Percentiles rank a stretch among this genome's conserved stretches.
phyloP scores from a whole-genome alignment of 2,329 filamentous ascomycete genomes.

The Tolypocladium endophyticum region DNA sequence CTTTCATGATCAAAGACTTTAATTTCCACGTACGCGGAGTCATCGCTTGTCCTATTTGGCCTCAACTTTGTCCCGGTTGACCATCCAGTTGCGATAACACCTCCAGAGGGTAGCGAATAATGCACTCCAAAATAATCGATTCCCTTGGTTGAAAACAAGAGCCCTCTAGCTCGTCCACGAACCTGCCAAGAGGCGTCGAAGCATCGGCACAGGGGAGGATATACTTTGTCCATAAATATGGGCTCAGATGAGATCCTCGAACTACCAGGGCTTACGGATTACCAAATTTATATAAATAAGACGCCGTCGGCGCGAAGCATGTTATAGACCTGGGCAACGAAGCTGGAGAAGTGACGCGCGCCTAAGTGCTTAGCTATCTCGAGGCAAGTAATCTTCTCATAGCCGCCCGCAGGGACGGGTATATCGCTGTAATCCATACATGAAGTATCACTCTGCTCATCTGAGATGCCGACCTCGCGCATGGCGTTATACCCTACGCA shows the following conservation, averaged over 20 bases:
- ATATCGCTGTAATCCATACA: constrained; percentile 98
- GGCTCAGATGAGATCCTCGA: constrained; percentile 95
- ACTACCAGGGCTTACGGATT: constrained; percentile 93
- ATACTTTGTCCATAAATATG: constrained; percentile 99
- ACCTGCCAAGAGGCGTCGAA: constrained; percentile 82
- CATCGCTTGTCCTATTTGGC: constrained; percentile 92
- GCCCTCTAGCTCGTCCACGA: constrained; percentile 73
- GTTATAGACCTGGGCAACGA: constrained; percentile 79
- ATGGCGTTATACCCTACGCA: constrained; percentile 86
- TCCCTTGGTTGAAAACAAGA: constrained; percentile 66
- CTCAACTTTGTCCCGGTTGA: constrained; percentile 81
- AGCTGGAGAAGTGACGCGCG: constrained; percentile 73
- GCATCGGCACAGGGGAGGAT: constrained; percentile 96
- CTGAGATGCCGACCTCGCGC: constrained; percentile 67
- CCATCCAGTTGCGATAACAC: constrained; percentile 98
- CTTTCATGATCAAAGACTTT: too few relatives aligned
- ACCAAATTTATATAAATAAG: constrained; percentile 90
- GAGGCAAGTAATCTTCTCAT: constrained; percentile 92
- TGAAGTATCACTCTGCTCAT: constrained; percentile 82
- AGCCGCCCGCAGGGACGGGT: constrained; percentile 56
- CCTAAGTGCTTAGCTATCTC: constrained; percentile 99
- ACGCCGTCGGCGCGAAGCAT: constrained; percentile 96
- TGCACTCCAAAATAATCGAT: constrained; percentile 93
- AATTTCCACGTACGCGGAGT: constrained; percentile 85
- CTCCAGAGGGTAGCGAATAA: constrained; percentile 93